Base-by-base conservation (phyloP, 169 alveolate species). In the Toxoplasma gondii region DNA sequence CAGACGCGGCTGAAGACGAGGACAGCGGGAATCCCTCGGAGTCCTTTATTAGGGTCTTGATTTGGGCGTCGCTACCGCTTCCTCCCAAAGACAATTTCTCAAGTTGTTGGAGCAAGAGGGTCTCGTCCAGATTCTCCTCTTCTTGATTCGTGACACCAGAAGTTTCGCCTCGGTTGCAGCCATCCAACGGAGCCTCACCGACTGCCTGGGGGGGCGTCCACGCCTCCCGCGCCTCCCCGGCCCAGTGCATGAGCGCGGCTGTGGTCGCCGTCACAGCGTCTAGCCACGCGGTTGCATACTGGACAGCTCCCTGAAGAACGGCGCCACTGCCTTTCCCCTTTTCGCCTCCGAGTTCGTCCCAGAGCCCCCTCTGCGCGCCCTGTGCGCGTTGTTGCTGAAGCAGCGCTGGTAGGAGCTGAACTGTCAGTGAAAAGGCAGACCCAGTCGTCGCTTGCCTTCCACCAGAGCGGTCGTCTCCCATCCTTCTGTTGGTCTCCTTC, bases 161-260 rank as follows among this genome's bases (percentile, higher is more conserved):
- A 1, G 31, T 27, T 38, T 82, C 67, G 64, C 69, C 64, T 80
- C 58, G 24, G 29, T 49, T 38, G 58, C 4, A 49, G 58, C 58
- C 12, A 12, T 12, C 58, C 4, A 4, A 4, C 39, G 1, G 38
- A 24, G 38, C 90, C 67, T 82, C 90, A 31, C 64, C 22, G 86
- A 34, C 64, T 17, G 0, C 64, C 41, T 82, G 38, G 17, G 90
- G 90, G 31, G 54, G 41, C 41, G 38, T 43, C 64, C 64, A 43
- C 24, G 86, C 44, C 45, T 78, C 86, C 44, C 86, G 86, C 86
- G 49, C 86, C 86, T 38, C 86, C 12, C 90, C 90, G 36, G 90
- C 64, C 90, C 90, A 82, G 44, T 82, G 90, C 90, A 43, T 82
- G 64, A 82, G 90, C 5, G 67, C 90, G 64, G n/a, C 27, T 22